These are phyloP conservation scores for Rhizophagus clarus DNA, from an alignment of 192 early-diverging fungal genomes.

Conservation along the genomic window DNA sequence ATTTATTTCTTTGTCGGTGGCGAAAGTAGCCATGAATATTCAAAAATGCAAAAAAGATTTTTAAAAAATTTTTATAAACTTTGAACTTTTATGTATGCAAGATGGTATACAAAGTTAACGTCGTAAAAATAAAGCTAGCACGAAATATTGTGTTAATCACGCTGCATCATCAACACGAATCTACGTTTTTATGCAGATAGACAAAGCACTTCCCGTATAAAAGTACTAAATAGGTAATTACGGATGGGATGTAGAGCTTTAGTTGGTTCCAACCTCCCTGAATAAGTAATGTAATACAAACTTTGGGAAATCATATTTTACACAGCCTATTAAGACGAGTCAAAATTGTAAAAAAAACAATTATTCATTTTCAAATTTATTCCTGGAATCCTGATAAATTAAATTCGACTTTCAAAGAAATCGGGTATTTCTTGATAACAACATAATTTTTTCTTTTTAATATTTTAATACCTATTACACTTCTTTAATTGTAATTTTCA, in stretches of 20 bases:
- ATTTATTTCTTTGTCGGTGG: conserved; percentile 29
- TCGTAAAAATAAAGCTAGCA: neutral
- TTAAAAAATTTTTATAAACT: neutral
- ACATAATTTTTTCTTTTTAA: neutral
- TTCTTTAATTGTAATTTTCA: neutral
- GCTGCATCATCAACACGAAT: neutral
- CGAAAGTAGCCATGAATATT: conserved; percentile 32
- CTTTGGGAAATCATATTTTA: no score
- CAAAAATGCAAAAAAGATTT: neutral
- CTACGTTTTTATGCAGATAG: neutral
- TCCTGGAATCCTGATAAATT: no score
- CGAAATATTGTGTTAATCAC: no score
- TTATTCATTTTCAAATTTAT: no score
- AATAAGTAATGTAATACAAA: neutral
- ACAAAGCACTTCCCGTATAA: neutral
- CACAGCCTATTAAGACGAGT: neutral
- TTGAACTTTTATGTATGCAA: neutral
- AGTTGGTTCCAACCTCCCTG: neutral
- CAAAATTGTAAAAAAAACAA: no score
- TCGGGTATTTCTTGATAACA: no score
- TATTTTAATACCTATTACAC: neutral
- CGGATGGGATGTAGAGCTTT: neutral
- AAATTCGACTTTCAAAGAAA: no score
- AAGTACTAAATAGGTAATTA: conserved; percentile 1
- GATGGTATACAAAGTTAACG: neutral